These are phyloP conservation scores for Vanrija pseudolonga DNA, from an alignment of 1,284 basidiomycete genomes.

Conservation along the genomic window DNA sequence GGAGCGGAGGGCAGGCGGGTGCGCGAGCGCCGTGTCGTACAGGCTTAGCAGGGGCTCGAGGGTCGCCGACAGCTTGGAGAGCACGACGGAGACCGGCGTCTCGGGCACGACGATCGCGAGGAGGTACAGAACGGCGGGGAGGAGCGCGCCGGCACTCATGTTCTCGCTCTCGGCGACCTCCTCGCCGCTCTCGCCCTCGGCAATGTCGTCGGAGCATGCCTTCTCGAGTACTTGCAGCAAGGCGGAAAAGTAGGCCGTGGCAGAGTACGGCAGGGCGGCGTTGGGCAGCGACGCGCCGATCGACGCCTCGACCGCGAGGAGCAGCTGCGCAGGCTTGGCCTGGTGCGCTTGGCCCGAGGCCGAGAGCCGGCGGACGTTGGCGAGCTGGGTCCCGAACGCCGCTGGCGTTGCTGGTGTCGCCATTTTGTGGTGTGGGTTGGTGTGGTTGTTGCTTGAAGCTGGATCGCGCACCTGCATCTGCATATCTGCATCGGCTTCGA, in stretches of 20 bases:
- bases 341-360: constrained; percentile 79
- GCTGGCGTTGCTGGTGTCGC: constrained; percentile 18
- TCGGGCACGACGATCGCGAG: constrained; percentile 70
- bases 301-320: constrained; percentile 84
- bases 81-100: constrained; percentile 56
- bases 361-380: constrained; percentile 84
- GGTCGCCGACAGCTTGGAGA: constrained; percentile 40
- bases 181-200: constrained; percentile 30
- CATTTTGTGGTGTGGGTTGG: constrained; percentile 4
- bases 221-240: constrained; percentile 56
- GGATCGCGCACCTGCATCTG: too few species aligned
- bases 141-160: constrained; percentile 66
- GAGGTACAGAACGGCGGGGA: constrained; percentile 87
- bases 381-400: constrained; percentile 54
- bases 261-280: constrained; percentile 64
- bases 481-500: background rate
- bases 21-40: constrained; percentile 54
- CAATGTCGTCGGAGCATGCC: constrained; percentile 41
- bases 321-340: constrained; percentile 82
- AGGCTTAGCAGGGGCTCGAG: constrained; percentile 72
- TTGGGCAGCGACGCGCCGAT: constrained; percentile 51
- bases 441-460: background rate
- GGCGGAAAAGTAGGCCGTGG: constrained; percentile 86
- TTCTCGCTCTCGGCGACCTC: constrained; percentile 44
- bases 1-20: constrained; percentile 46